These are phyloP conservation scores for Xylaria cubensis DNA, from an alignment of 495 filamentous ascomycete genomes.

Conservation along the genomic window DNA sequence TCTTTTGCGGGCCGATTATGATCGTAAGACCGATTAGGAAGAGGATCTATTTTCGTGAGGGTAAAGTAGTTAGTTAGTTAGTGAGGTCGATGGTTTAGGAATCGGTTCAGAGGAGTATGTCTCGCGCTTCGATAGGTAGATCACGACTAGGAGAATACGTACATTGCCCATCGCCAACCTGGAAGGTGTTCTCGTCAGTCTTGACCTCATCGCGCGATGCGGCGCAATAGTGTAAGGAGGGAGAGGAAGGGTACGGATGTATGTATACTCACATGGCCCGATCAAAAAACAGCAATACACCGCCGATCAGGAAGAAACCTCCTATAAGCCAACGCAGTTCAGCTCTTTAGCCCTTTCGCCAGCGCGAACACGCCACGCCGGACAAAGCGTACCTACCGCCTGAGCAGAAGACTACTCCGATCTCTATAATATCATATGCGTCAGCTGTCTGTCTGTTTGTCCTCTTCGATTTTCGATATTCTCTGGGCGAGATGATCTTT, in stretches of 20 bases:
- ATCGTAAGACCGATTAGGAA: constrained; percentile 95
- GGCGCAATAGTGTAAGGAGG: constrained; percentile 15
- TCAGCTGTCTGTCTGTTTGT: constrained; percentile 9
- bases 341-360: constrained; percentile 23
- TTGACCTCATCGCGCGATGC: not conserved
- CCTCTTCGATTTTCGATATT: not conserved
- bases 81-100: not conserved
- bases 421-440: constrained; percentile 63
- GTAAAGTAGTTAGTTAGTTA: constrained; percentile 10
- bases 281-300: constrained; percentile 96
- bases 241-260: constrained; percentile 48
- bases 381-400: constrained; percentile 71
- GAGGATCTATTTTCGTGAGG: constrained; percentile 70
- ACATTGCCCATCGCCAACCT: constrained; percentile 92
- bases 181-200: constrained; percentile 20
- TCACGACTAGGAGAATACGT: constrained; percentile 29
- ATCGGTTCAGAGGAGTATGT: not conserved
- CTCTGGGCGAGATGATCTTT: not conserved
- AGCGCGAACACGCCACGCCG: constrained; percentile 27
- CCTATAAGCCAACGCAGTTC: constrained; percentile 56
- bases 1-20: constrained; percentile 93
- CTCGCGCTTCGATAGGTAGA: not conserved
- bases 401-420: constrained; percentile 94
- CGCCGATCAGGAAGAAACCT: constrained; percentile 90
- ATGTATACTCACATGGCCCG: constrained; percentile 85